Percentiles rank a stretch among this genome's conserved stretches.
phyloP scores from a whole-genome alignment of 192 early-diverging fungal species.

The Linnemannia hyalina region DNA sequence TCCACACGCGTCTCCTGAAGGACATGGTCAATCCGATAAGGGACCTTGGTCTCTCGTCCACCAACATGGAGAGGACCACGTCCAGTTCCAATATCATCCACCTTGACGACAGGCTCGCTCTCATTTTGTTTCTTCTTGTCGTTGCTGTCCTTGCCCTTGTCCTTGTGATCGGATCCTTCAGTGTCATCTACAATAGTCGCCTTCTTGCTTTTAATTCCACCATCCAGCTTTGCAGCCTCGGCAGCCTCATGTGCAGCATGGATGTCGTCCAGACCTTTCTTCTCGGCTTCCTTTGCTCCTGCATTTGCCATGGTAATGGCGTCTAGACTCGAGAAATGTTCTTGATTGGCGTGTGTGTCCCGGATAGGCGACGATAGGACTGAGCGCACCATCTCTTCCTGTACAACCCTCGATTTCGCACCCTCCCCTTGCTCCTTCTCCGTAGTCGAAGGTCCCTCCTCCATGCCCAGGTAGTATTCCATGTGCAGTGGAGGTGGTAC shows the following conservation, averaged over 20 bases:
- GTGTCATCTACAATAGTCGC: background rate
- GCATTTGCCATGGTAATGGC: background rate
- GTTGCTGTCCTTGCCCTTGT: background rate
- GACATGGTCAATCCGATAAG: conserved; percentile 61
- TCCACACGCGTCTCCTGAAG: conserved; percentile 65
- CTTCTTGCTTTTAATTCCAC: background rate
- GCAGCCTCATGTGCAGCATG: conserved; percentile 1
- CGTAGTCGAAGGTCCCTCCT: conserved; percentile 6
- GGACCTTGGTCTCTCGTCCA: conserved; percentile 36
- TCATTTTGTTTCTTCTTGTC: background rate
- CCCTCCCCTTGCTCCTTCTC: conserved; percentile 24
- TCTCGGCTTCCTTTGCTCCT: background rate
- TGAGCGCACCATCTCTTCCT: conserved; percentile 36
- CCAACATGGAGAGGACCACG: conserved; percentile 10
- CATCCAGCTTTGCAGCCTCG: background rate
- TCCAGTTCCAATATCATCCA: background rate
- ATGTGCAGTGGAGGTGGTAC: conserved; percentile 18
- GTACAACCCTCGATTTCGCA: conserved; percentile 27
- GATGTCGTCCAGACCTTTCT: conserved; percentile 5
- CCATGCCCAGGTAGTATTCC: conserved; percentile 33
- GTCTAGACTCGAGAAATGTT: background rate
- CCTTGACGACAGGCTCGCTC: background rate
- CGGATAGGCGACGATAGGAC: background rate
- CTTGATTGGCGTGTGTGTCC: conserved; percentile 10
- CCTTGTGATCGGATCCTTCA: background rate